phyloP scores from a whole-genome alignment of 352 stramenopile genomes.

The Phytophthora pinifolia region DNA sequence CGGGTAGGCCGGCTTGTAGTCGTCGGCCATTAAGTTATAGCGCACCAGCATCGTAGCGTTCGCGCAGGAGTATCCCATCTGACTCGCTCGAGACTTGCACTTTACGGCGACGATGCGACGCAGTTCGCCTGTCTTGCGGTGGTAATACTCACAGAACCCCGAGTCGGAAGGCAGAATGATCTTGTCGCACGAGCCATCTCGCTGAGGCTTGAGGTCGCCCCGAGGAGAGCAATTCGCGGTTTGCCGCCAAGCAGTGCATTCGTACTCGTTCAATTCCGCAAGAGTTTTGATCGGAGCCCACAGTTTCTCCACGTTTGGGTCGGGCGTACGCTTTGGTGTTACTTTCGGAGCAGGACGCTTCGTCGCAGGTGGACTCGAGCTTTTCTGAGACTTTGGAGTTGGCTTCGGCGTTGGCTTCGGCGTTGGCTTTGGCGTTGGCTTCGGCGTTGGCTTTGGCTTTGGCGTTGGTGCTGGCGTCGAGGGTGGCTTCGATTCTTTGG shows the following conservation, averaged over 20 bases:
- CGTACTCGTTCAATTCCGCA: constrained; percentile 34
- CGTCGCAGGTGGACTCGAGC: constrained; percentile 1
- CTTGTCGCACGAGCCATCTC: constrained; percentile 34
- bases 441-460: constrained; percentile 3
- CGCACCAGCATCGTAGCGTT: constrained; percentile 47
- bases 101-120: constrained; percentile 42
- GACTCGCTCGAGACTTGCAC: constrained; percentile 49
- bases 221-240: constrained; percentile 45
- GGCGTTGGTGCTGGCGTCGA: not conserved
- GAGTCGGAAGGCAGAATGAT: constrained; percentile 36
- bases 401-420: not conserved
- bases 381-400: constrained; percentile 3
- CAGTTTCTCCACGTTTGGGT: constrained; percentile 15
- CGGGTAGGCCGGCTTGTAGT: constrained; percentile 44
- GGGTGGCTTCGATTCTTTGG: not conserved
- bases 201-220: constrained; percentile 24
- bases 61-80: constrained; percentile 42
- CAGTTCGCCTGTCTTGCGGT: constrained; percentile 33
- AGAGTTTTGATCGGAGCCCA: constrained; percentile 26
- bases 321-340: constrained; percentile 7
- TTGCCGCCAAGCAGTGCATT: constrained; percentile 54
- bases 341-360: constrained; percentile 6
- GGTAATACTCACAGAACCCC: constrained; percentile 56
- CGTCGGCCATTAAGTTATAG: constrained; percentile 44
- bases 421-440: not conserved